A percentile compares a stretch with the other conserved stretches of the same genome.
Conservation (phyloP, 148 eudicot genomes). For the Salicornia ramosissima region DNA sequence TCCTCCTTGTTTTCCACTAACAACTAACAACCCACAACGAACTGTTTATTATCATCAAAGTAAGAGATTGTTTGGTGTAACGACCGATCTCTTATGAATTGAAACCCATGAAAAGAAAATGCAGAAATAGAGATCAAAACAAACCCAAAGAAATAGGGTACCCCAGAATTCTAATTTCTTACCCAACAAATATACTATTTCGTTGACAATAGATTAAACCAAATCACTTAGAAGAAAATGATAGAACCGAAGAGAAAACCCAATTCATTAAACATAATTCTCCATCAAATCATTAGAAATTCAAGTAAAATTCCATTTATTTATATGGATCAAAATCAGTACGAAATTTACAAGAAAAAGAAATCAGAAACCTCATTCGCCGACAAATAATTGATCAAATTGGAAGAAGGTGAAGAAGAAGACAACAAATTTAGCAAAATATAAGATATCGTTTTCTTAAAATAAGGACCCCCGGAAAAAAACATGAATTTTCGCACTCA, state of each 20-base stretch:
- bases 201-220: constrained; percentile 9
- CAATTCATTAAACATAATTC: constrained; percentile 14
- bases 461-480: constrained; percentile 16
- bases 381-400: background rate
- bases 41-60: constrained; percentile 18
- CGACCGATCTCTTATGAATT: constrained; percentile 19
- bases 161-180: constrained; percentile 3
- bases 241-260: constrained; percentile 11
- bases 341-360: background rate
- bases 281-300: background rate
- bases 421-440: constrained; percentile 10
- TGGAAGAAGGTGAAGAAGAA: constrained; percentile 3
- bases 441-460: background rate
- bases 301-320: background rate
- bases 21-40: constrained; percentile 31
- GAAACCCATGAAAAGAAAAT: background rate
- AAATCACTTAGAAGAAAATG: constrained; percentile 3
- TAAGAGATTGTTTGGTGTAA: constrained; percentile 34
- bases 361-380: background rate
- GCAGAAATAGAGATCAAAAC: background rate
- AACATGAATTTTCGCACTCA: constrained; percentile 1
- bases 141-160: background rate
- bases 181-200: background rate
- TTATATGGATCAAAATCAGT: background rate
- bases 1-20: constrained; percentile 12